These are phyloP conservation scores for Fusarium annulatum DNA, from an alignment of 2,329 filamentous ascomycete species.

Conservation along the genomic window DNA sequence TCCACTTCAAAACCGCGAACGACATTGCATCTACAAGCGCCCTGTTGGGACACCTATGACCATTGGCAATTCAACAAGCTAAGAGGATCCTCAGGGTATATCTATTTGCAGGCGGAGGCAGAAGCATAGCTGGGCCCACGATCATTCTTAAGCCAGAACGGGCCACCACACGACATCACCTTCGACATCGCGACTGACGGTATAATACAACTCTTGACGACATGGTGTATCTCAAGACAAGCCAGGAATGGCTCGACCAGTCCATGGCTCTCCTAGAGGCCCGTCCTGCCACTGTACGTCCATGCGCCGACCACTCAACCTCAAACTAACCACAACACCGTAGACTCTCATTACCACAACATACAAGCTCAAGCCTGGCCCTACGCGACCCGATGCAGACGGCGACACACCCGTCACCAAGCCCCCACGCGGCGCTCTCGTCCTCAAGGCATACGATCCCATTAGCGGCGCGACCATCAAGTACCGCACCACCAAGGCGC, in stretches of 20 bases:
- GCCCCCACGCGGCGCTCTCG: conserved; percentile 75
- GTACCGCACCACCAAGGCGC: conserved; percentile 90
- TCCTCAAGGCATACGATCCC: conserved; percentile 91
- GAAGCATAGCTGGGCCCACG: neutral
- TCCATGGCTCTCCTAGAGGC: conserved; percentile 88
- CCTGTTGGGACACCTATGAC: neutral
- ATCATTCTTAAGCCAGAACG: neutral
- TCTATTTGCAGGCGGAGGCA: neutral
- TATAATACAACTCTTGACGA: neutral
- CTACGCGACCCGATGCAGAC: conserved; percentile 43
- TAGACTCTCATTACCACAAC: conserved; percentile 93
- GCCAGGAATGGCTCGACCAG: conserved; percentile 91
- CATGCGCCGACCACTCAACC: neutral
- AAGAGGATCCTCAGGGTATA: neutral
- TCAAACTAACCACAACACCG: conserved; percentile 18
- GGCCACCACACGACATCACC: conserved; percentile 15
- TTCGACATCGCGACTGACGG: neutral
- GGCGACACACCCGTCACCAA: conserved; percentile 50
- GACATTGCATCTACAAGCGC: conserved; percentile 8
- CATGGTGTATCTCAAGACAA: conserved; percentile 83
- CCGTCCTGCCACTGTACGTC: conserved; percentile 80
- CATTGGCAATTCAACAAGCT: neutral
- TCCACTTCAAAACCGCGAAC: conserved; percentile 19
- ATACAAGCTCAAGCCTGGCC: conserved; percentile 75
- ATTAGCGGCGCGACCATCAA: conserved; percentile 84